Base-by-base conservation (phyloP, 2,329 filamentous ascomycete genomes). In the Venturia asperata region DNA sequence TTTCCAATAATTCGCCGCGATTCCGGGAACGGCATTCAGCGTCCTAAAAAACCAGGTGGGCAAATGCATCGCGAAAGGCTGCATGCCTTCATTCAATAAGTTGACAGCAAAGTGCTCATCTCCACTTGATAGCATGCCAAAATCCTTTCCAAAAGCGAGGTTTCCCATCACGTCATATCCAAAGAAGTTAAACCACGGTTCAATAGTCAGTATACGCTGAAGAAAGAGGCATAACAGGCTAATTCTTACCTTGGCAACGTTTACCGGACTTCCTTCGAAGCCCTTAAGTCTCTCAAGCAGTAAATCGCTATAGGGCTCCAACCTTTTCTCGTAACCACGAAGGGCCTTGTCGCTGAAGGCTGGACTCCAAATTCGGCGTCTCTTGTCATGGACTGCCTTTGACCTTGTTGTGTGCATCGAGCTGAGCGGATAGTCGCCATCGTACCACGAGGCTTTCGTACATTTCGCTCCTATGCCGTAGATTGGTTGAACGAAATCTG, bases 341-440 rank as follows among this genome's bases (percentile, higher is more conserved):
- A 82, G 76, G 0, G 79, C 79, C 1, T 70, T 65, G 58, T 80
- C 77, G 11, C 75, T 79, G 67, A 80, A 81, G 1, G 78, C 80
- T 67, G 79, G 78, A 67, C 72, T 75, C 67, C 81, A 71, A 0
- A 81, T 77, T n/a, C 79, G 67, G 19, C 79, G 72, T 70, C 81
- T 81, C 9, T 78, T 71, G 6, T 77, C 77, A 72, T 81, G 79
- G 30, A 76, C 72, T 67, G 70, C 68, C 68, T 77, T 79, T 65
- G 80, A 77, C 27, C 79, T 79, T 1, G 74, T 71, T 13, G 71
- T 75, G 67, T 80, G 77, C 11, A 79, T 68, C 0, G 77, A 77
- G 0, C 68, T 67, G 15, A 73, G 69, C 24, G 74, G 76, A n/a
- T 61, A 61, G 15, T 70, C 73, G 37, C 65, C 62, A 30, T 75